phyloP scores from a whole-genome alignment of 441 rosid genomes.

The Flueggea neowawraea region DNA sequence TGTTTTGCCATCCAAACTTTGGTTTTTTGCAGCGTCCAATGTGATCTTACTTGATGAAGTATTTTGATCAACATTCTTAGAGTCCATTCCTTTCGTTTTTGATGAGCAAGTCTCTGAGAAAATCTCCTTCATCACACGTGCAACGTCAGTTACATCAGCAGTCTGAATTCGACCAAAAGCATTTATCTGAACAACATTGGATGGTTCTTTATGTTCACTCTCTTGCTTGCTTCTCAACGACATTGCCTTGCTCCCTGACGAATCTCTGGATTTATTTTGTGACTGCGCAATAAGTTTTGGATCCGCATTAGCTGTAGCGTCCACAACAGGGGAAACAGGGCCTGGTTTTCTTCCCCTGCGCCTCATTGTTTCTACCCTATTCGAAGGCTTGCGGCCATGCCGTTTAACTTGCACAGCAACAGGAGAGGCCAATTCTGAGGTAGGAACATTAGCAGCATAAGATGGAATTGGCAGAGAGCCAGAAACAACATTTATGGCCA shows the following conservation, averaged over 20 bases:
- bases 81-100: slow-evolving; percentile 47
- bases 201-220: slow-evolving; percentile 27
- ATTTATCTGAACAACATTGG: slow-evolving; percentile 27
- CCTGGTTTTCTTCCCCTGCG: slow-evolving; percentile 48
- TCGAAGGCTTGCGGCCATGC: slow-evolving; percentile 40
- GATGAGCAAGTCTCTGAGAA: slow-evolving; percentile 66
- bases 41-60: slow-evolving; percentile 21
- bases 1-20: slow-evolving; percentile 23
- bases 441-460: slow-evolving; percentile 19
- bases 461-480: slow-evolving; percentile 28
- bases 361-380: slow-evolving; percentile 37
- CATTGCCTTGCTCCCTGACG: slow-evolving; percentile 25
- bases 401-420: slow-evolving; percentile 33
- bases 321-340: slow-evolving; percentile 27
- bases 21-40: slow-evolving; percentile 23
- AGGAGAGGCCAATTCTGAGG: slow-evolving; percentile 22
- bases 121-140: slow-evolving; percentile 83
- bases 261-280: slow-evolving; percentile 30
- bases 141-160: slow-evolving; percentile 72
- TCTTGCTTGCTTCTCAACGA: slow-evolving; percentile 35
- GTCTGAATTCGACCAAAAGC: slow-evolving; percentile 48
- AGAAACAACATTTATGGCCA: slow-evolving; percentile 18
- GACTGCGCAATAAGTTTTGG: slow-evolving; percentile 21
- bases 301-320: slow-evolving; percentile 31
- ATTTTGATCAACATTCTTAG: slow-evolving; percentile 30